These are phyloP conservation scores for Tuber aestivum DNA, from an alignment of 495 filamentous ascomycete species.

Conservation along the genomic window DNA sequence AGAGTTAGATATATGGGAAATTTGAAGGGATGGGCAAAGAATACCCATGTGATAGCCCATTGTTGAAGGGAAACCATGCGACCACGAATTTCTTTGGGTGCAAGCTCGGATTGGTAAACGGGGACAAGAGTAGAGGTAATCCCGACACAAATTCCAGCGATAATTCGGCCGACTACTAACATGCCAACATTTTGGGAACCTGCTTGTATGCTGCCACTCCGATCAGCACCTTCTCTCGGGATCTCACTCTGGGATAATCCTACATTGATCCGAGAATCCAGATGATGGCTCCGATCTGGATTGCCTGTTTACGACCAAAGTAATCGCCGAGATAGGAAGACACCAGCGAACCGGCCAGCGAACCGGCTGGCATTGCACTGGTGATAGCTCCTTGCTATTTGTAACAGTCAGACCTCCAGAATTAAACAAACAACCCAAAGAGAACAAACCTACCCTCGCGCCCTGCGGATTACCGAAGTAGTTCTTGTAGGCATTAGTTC, in stretches of 20 bases:
- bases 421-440: not conserved
- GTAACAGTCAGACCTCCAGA: conserved; percentile 14
- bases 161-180: conserved; percentile 63
- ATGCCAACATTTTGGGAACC: conserved; percentile 57
- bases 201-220: conserved; percentile 50
- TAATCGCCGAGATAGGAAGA: conserved; percentile 64
- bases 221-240: conserved; percentile 3
- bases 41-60: conserved; percentile 70
- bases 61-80: conserved; percentile 68
- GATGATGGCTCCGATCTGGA: conserved; percentile 62
- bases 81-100: conserved; percentile 71
- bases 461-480: conserved; percentile 53
- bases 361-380: conserved; percentile 69
- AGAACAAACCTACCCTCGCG: conserved; percentile 25
- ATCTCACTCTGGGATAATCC: conserved; percentile 18
- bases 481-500: conserved; percentile 56
- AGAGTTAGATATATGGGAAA: conserved; percentile 35
- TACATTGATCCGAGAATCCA: conserved; percentile 67
- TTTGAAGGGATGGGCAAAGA: conserved; percentile 46
- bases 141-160: conserved; percentile 68
- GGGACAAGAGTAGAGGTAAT: conserved; percentile 70
- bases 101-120: conserved; percentile 72
- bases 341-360: conserved; percentile 60
- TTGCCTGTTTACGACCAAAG: conserved; percentile 61
- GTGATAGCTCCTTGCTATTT: conserved; percentile 58